Evolutionary conservation across 345 rosid genomes (phyloP).

Genomic region (Dipteronia sinensis): DNA sequence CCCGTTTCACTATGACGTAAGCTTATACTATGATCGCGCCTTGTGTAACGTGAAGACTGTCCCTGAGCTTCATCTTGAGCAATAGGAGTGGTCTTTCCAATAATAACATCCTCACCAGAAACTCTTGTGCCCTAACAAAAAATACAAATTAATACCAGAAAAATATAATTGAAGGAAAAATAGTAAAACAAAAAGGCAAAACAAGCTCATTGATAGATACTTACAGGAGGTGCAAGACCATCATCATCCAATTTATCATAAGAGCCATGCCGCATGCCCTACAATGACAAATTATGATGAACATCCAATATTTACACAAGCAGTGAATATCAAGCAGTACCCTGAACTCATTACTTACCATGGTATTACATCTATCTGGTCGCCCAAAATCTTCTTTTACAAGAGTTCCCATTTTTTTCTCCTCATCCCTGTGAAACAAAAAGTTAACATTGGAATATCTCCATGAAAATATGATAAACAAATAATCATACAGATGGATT

Average conservation of each 20-base stretch:
- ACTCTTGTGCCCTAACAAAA: conserved; percentile 82
- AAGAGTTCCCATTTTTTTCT: conserved; percentile 98
- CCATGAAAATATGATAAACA: background rate
- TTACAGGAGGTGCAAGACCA: conserved; percentile 99
- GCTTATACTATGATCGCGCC: conserved; percentile 96
- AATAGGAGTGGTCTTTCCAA: conserved; percentile 94
- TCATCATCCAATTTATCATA: conserved; percentile 96
- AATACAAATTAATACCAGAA: background rate
- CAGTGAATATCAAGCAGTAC: conserved; percentile 1
- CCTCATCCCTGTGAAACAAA: conserved; percentile 72
- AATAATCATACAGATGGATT: background rate
- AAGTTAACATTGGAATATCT: background rate
- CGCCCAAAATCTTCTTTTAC: conserved; percentile 98
- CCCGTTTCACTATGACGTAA: conserved; percentile 97
- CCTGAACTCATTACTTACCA: conserved; percentile 51
- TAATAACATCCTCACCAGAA: conserved; percentile 95
- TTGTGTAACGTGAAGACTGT: conserved; percentile 71
- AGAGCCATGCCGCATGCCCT: conserved; percentile 99
- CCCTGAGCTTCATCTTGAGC: conserved; percentile 94
- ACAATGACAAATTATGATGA: conserved; percentile 25
- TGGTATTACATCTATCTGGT: conserved; percentile 85
- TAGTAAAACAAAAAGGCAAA: background rate
- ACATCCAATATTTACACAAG: conserved; percentile 18
- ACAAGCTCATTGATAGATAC: conserved; percentile 24
- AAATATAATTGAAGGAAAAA: conserved; percentile 9